Evolutionary conservation across 148 eudicot genomes (phyloP).

Genomic region (Pouteria glomerata): DNA sequence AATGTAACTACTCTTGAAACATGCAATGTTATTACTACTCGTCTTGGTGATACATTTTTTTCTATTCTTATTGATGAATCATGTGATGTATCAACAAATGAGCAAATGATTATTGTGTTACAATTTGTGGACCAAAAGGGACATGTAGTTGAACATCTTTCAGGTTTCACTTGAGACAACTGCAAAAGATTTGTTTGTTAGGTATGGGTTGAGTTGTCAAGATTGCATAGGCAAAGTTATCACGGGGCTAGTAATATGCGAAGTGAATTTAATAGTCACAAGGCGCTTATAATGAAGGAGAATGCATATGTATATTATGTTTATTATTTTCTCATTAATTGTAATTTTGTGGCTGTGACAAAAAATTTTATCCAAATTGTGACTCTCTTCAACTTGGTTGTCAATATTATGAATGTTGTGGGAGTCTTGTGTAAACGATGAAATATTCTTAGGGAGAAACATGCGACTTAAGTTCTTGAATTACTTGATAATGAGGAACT

Average conservation of each 20-base stretch:
- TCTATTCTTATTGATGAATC: conserved; percentile 7
- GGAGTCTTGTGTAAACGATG: background rate
- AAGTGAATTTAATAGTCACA: conserved; percentile 2
- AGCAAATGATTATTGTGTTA: conserved; percentile 7
- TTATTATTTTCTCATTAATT: conserved; percentile 10
- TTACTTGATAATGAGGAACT: background rate
- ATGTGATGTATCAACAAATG: background rate
- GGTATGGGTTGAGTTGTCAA: conserved; percentile 3
- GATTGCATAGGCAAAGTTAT: conserved; percentile 10
- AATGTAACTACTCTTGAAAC: too few species aligned
- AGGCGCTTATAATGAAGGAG: too few species aligned
- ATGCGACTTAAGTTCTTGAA: background rate
- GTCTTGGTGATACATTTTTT: conserved; percentile 8
- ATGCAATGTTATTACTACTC: background rate
- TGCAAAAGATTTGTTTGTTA: background rate
- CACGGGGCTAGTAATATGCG: conserved; percentile 9
- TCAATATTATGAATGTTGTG: background rate
- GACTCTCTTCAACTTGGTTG: background rate
- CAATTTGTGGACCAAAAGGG: background rate
- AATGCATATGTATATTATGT: too few species aligned
- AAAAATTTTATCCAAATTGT: background rate
- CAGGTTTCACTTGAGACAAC: conserved; percentile 11
- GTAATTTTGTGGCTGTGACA: conserved; percentile 8
- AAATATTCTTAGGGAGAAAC: background rate
- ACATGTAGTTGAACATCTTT: background rate